Base-by-base conservation (phyloP, 139 green algal genomes). In the Edaphochlamys debaryana region DNA sequence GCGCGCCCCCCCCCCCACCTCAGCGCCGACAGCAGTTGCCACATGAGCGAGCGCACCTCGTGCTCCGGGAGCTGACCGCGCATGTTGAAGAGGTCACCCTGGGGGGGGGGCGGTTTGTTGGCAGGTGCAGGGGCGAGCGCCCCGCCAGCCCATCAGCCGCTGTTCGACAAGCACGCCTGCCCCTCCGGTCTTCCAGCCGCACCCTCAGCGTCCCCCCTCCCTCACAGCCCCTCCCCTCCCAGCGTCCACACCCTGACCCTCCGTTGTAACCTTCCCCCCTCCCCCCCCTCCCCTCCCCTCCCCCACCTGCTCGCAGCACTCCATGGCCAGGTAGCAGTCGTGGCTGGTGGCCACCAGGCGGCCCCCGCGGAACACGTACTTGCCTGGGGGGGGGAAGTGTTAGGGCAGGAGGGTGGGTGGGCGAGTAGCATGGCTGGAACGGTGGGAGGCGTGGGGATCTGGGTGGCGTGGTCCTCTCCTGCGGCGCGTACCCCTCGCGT, bases 261-360 rank as follows among this genome's bases (percentile, higher is more conserved):
- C 45, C 45, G 11, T 54, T 13, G 13, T 54, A 13, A 9, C 45
- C 45, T 54, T 54, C 45, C n/a, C n/a, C n/a, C n/a, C 54, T 63
- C 60, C 30, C 60, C 60, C 60, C 7, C 60, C 27, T 38, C 5
- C 30, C 29, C 60, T 37, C 9, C 30, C n/a, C 30, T 38, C 29
- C 60, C 70, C 17, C 62, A 71, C 75, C 75, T 75, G 66, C n/a
- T 76, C 78, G 50, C 58, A 71, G 48, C 42, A 68, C 45, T 84
- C 66, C 48, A 84, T 42, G 3, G 90, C 91, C 22, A 98, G 88
- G 92, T 98, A 98, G 34, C 96, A 68, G 84, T 98, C 96, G 4
- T 97, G 81, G 41, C 75, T 93, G 30, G 83, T 86, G 72, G 89
- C 77, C 25, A 96, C 89, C 50, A 98, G 90, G 63, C 91, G 79